phyloP scores from a whole-genome alignment of 2,329 filamentous ascomycete genomes.

The Chalaropsis thielavioides region DNA sequence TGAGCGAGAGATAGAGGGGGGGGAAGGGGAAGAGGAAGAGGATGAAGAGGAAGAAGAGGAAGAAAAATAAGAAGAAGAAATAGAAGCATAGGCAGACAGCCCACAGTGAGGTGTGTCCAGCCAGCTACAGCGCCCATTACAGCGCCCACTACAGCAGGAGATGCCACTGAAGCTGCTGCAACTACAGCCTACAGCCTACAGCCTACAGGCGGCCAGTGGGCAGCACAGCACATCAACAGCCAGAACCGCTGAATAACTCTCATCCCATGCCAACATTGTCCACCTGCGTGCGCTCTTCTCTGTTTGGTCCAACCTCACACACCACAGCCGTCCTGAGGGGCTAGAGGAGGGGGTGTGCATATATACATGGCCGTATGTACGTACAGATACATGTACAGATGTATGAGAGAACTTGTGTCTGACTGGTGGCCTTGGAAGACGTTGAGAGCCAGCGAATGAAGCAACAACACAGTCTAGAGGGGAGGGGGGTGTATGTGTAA shows the following conservation, averaged over 20 bases:
- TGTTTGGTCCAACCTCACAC: background rate
- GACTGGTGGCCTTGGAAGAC: too few relatives aligned
- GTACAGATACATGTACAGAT: too few relatives aligned
- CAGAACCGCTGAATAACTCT: background rate
- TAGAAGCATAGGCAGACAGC: too few relatives aligned
- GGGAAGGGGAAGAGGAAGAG: background rate
- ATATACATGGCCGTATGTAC: too few relatives aligned
- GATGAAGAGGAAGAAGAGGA: background rate
- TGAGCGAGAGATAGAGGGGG: background rate
- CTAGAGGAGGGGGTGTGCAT: background rate
- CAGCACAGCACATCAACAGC: too few relatives aligned
- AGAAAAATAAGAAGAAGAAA: too few relatives aligned
- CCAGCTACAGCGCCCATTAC: too few relatives aligned
- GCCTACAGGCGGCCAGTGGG: too few relatives aligned
- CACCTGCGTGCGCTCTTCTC: background rate
- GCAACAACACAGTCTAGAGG: background rate
- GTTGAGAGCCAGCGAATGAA: background rate
- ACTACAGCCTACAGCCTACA: background rate
- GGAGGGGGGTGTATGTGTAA: background rate
- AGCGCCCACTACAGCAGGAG: background rate
- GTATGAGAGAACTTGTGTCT: too few relatives aligned
- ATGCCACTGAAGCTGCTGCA: background rate
- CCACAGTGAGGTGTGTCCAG: too few relatives aligned
- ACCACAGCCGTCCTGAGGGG: background rate
- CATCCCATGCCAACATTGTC: background rate